phyloP scores from a whole-genome alignment of 805 yeast genomes.

The Myxozyma geophila region DNA sequence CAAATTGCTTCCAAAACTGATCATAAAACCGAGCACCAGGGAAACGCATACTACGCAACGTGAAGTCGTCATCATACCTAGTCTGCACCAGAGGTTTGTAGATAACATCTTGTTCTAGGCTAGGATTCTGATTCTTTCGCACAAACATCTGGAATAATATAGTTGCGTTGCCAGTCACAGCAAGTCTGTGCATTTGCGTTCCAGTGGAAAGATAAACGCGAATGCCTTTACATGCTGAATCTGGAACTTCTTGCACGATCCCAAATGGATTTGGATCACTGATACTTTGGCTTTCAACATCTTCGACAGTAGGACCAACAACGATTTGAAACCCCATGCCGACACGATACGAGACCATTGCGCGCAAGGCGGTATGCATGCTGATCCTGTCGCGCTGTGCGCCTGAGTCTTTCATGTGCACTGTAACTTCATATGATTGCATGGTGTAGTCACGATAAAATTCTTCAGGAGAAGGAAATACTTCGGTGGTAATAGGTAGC shows the following conservation, averaged over 20 bases:
- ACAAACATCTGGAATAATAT: conserved; percentile 78
- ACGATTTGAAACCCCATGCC: conserved; percentile 91
- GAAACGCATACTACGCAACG: conserved; percentile 61
- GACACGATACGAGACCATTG: conserved; percentile 82
- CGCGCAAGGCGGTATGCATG: conserved; percentile 70
- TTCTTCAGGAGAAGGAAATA: conserved; percentile 73
- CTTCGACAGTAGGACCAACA: conserved; percentile 67
- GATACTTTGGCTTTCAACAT: conserved; percentile 60
- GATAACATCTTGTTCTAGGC: conserved; percentile 36
- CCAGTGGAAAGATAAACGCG: conserved; percentile 76
- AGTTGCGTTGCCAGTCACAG: conserved; percentile 67
- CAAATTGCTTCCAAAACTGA: conserved; percentile 89
- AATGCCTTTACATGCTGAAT: conserved; percentile 55
- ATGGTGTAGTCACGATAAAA: conserved; percentile 75
- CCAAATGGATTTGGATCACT: conserved; percentile 51
- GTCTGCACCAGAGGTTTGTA: conserved; percentile 71
- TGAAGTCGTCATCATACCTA: conserved; percentile 70
- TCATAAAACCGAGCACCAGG: conserved; percentile 49
- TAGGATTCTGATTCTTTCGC: conserved; percentile 27
- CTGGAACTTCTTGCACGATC: conserved; percentile 62
- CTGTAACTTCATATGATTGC: conserved; percentile 80
- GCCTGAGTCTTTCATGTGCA: conserved; percentile 46
- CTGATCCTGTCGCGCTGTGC: conserved; percentile 39
- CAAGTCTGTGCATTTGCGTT: conserved; percentile 83
- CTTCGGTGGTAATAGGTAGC: conserved; percentile 76